Evolutionary conservation across 768 basidiomycete species (phyloP), one percentile per base, ranked within the genome.

Genomic region (Lepiota venenata): DNA sequence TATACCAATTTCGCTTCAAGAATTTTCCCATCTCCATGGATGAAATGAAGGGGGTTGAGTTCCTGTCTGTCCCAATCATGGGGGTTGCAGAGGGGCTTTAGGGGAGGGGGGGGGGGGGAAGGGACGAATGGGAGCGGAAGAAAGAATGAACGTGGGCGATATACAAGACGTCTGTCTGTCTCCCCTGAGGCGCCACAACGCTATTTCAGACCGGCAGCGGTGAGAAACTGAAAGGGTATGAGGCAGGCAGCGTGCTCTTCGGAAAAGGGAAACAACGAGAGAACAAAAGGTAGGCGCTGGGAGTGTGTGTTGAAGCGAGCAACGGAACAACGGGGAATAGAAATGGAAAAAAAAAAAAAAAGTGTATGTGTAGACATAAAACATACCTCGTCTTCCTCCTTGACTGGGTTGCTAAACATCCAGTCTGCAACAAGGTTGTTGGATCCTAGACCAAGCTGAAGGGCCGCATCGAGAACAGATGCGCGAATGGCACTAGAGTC

Each of bases 401-500:
- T 71, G 22, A 81, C 59, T 1, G 82, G 69, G 43, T 84, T 81
- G 55, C 80, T 83, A 66, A 88, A 88, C 64, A 90, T 87, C 83
- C 87, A 87, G 56, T 84, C 73, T 4, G 85, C 78, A 16, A 89
- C 81, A 22, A 81, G 74, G 15, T 76, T 72, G 57, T 79, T 87
- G 32, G 69, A 75, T 29, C 79, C 78, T 16, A 89, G 64, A 2
- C 88, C 88, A 11, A 90, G 77, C 63, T 87, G 72, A 37, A 89
- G 74, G 6, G 87, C 88, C 6, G 77, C 84, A 62, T 90, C 86
- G 38, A 89, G 78, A 20, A 90, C 87, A 14, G 87, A 88, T 1
- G 88, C 87, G 14, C 88, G 79, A 16, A 89, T 72, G 12, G 78
- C 65, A 66, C 74, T 80, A 0, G 85, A 85, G 61, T 83, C 74